These are phyloP conservation scores for Cephaloascus albidus DNA, from an alignment of 805 yeast species.

Conservation along the genomic window DNA sequence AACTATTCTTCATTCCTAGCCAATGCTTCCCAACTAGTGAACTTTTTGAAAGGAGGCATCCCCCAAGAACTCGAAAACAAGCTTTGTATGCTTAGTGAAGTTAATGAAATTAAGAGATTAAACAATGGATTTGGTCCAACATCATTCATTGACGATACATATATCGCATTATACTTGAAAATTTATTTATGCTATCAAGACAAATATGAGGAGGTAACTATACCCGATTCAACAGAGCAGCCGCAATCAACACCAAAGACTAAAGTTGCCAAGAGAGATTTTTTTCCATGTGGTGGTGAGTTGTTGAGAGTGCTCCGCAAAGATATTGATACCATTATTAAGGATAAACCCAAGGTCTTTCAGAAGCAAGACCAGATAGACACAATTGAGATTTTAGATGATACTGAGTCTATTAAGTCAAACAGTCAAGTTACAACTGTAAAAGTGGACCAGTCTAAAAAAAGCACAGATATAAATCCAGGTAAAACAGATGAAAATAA, in stretches of 20 bases:
- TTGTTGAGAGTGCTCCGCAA: slow-evolving; percentile 17
- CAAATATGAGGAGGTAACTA: slow-evolving; percentile 1
- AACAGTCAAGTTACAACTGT: too few species aligned
- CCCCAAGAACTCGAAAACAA: slow-evolving; percentile 26
- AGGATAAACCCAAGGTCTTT: slow-evolving; percentile 2
- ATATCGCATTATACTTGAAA: slow-evolving; percentile 48
- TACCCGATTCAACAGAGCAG: slow-evolving; percentile 12
- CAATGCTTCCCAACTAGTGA: slow-evolving; percentile 21
- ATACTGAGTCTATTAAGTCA: too few species aligned
- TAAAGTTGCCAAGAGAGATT: slow-evolving; percentile 29
- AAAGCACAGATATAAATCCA: too few species aligned
- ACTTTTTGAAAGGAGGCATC: slow-evolving; percentile 16
- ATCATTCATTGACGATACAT: slow-evolving; percentile 63
- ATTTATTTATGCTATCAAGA: slow-evolving; percentile 22
- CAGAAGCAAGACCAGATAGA: neutral
- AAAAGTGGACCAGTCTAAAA: too few species aligned
- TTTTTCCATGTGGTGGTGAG: slow-evolving; percentile 29
- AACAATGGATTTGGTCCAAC: slow-evolving; percentile 81
- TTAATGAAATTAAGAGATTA: slow-evolving; percentile 55
- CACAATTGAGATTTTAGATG: too few species aligned
- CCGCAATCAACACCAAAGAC: slow-evolving; percentile 16
- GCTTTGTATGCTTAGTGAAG: slow-evolving; percentile 36
- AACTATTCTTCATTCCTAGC: slow-evolving; percentile 32
- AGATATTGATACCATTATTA: slow-evolving; percentile 19
- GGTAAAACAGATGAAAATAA: too few species aligned